Conservation (phyloP, 1,284 basidiomycete species). For the Takashimella koratensis region DNA sequence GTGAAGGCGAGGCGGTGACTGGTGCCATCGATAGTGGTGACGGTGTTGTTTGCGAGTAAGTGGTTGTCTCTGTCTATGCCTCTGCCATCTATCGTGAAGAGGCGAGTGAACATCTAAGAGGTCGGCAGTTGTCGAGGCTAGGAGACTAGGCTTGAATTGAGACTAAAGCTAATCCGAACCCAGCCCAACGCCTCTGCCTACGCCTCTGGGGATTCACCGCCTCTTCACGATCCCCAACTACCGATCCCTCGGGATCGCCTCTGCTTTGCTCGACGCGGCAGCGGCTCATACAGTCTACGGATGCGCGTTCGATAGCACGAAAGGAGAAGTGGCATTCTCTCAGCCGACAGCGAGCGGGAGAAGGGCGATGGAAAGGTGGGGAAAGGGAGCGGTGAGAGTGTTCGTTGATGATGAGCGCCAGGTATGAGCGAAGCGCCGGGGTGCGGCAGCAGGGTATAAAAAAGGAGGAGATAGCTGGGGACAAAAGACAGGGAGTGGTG, state of each 20-base stretch:
- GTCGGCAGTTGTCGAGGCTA: not conserved
- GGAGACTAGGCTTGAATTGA: not conserved
- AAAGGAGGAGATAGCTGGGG: no score
- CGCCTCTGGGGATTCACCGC: conserved; percentile 51
- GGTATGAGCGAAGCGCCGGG: no score
- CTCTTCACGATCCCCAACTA: conserved; percentile 50
- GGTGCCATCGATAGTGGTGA: conserved; percentile 41
- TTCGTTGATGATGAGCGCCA: conserved; percentile 49
- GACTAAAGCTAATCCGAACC: not conserved
- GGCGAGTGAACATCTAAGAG: not conserved
- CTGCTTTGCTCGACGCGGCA: conserved; percentile 42
- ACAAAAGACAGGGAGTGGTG: no score
- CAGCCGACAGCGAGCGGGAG: conserved; percentile 51
- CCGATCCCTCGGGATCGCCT: conserved; percentile 41
- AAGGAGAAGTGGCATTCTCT: conserved; percentile 49
- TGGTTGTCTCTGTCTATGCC: conserved; percentile 2
- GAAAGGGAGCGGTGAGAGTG: conserved; percentile 32
- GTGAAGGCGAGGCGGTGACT: conserved; percentile 10
- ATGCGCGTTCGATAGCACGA: conserved; percentile 35
- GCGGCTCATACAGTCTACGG: conserved; percentile 48
- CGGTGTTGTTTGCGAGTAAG: conserved; percentile 51
- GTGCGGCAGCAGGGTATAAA: no score
- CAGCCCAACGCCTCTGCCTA: conserved; percentile 44
- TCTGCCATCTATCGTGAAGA: no score
- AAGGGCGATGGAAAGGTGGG: conserved; percentile 48